These are phyloP conservation scores for Balamuthia mandrillaris DNA, from an alignment of 208 protist genomes.

Conservation along the genomic window DNA sequence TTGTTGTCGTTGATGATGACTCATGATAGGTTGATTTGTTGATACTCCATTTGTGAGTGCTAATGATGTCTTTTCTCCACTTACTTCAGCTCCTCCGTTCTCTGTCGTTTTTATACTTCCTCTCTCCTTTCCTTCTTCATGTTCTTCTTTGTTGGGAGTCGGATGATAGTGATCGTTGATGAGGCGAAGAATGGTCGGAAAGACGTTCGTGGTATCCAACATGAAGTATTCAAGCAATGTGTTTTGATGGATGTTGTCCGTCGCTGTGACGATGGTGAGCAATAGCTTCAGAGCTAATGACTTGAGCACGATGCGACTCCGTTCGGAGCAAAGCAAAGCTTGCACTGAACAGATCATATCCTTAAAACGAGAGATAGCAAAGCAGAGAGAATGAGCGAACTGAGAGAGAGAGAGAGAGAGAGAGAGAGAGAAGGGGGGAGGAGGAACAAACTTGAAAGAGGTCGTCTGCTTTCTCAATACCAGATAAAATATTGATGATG, in stretches of 20 bases:
- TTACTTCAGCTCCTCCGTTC: no score
- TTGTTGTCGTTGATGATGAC: no score
- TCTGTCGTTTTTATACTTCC: no score
- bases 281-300: background rate
- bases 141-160: no score
- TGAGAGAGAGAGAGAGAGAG: background rate
- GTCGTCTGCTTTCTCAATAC: background rate
- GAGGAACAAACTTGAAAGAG: background rate
- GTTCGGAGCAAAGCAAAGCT: no score
- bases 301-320: background rate
- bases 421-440: background rate
- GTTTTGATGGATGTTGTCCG: slow-evolving; percentile 24
- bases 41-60: no score
- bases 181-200: background rate
- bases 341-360: background rate
- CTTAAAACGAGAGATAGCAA: background rate
- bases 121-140: no score
- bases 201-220: background rate
- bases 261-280: background rate
- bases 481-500: background rate
- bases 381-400: no score
- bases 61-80: no score
- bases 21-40: no score
- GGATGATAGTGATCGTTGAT: no score
- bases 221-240: slow-evolving; percentile 26